These are phyloP conservation scores for Phytophthora sojae DNA, from an alignment of 352 stramenopile genomes.

Conservation along the genomic window DNA sequence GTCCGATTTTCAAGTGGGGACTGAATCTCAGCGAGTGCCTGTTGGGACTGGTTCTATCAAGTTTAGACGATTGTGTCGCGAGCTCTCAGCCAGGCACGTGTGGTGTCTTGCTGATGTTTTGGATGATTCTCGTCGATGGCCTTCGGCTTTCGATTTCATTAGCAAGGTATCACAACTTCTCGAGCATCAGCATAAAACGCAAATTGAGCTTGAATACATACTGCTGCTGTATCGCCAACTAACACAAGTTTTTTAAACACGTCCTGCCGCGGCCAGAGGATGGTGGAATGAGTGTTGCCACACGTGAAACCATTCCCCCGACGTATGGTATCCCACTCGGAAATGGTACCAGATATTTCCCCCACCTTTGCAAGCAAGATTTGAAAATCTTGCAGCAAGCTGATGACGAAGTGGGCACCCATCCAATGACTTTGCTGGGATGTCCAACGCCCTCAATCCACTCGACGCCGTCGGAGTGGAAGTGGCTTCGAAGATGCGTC, in stretches of 20 bases:
- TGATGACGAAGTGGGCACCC: neutral
- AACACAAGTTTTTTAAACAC: neutral
- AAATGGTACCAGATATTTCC: no score
- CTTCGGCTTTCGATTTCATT: neutral
- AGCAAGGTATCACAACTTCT: neutral
- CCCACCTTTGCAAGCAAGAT: no score
- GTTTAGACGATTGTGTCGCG: no score
- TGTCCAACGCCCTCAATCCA: neutral
- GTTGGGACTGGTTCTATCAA: no score
- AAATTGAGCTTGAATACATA: neutral
- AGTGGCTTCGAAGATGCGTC: neutral
- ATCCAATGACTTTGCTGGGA: neutral
- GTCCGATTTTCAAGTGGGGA: no score
- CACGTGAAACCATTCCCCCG: neutral
- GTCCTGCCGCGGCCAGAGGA: neutral
- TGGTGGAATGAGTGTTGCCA: neutral
- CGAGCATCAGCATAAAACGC: neutral
- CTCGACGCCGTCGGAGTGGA: neutral
- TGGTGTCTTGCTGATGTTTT: no score
- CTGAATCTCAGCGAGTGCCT: no score
- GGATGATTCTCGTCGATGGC: neutral
- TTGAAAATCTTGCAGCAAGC: neutral
- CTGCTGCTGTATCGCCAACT: neutral
- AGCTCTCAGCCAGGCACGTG: no score
- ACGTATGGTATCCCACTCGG: neutral